Base-by-base conservation (phyloP, 805 yeast species). In the Metschnikowia peoriensis region DNA sequence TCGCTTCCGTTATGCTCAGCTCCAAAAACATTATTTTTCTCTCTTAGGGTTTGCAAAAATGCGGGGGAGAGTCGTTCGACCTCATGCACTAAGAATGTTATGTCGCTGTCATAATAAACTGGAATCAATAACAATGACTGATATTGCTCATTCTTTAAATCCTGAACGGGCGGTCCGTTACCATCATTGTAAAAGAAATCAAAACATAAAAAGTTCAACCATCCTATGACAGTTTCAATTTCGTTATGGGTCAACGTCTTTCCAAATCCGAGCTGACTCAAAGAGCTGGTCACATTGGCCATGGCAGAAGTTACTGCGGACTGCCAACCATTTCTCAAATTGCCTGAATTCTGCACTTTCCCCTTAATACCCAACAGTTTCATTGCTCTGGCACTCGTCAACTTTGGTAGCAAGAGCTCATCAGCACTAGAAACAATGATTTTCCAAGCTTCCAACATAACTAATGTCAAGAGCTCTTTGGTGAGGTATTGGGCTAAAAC, bases 161-260 rank as follows among this genome's bases (percentile, higher is more conserved):
- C 80, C 54, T 79, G 82, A 32, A 88, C 59, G 1, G 89, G 79
- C 0, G 94, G 94, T 0, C 96, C 96, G 35, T 85, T 85, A 0
- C 96, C 96, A 43, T 80, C 84, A 61, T 88, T 84, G 65, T 89
- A 83, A 70, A 90, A 89, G 64, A 89, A 89, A 53, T 84, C 92
- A 45, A 79, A 66, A 49, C 89, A 79, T n/a, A 87, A 66, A 6
- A 79, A 73, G 45, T 80, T 72, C 22, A 90, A 66, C 96, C 96
- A 89, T 0, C 80, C 73, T 55, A 85, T 84, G 0, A 88, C 80
- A 1, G 85, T 80, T 47, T 85, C 89, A 32, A 87, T 69, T 62
- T 90, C 96, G 22, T 69, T 71, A 29, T 72, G 70, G 0, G 86
- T 78, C 46, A 89, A 67, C 15, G 81, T 80, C 42, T 79, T 76